Percentiles rank a stretch among this genome's conserved stretches.
Conservation (phyloP, 805 yeast species). For the Allodekkera sacchari region DNA sequence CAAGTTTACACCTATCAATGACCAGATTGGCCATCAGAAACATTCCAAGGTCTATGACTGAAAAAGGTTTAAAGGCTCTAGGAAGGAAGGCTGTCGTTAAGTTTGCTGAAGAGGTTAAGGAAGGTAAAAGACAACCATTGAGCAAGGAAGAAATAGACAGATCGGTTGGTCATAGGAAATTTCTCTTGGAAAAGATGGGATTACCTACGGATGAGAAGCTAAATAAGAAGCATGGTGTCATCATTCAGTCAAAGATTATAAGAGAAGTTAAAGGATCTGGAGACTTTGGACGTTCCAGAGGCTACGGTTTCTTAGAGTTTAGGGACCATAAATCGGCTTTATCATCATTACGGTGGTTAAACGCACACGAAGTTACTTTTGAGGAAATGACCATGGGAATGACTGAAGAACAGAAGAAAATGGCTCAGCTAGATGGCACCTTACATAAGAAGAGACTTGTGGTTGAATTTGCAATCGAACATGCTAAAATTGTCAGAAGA, state of each 20-base stretch:
- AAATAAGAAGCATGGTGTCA: conserved; percentile 79
- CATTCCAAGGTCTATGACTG: conserved; percentile 86
- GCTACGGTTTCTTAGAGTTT: conserved; percentile 91
- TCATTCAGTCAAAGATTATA: conserved; percentile 86
- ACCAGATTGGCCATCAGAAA: conserved; percentile 94
- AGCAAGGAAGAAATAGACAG: conserved; percentile 83
- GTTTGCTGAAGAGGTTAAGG: conserved; percentile 84
- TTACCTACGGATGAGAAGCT: conserved; percentile 37
- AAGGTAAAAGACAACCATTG: conserved; percentile 68
- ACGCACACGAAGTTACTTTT: conserved; percentile 76
- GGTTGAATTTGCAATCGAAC: conserved; percentile 93
- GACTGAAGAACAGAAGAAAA: conserved; percentile 55
- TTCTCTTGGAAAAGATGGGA: conserved; percentile 24
- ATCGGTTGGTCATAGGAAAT: conserved; percentile 58
- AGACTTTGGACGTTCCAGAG: conserved; percentile 84
- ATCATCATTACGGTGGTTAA: conserved; percentile 95
- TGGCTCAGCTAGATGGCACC: conserved; percentile 42
- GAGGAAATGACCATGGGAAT: conserved; percentile 69
- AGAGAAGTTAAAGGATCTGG: conserved; percentile 89
- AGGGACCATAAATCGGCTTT: conserved; percentile 88
- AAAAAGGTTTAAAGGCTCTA: conserved; percentile 79
- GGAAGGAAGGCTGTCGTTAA: conserved; percentile 93
- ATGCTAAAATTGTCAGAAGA: conserved; percentile 88
- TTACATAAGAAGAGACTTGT: conserved; percentile 64
- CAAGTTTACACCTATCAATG: conserved; percentile 84